These are phyloP conservation scores for Stachybotrys chartarum DNA, from an alignment of 2,329 filamentous ascomycete genomes.

Conservation along the genomic window DNA sequence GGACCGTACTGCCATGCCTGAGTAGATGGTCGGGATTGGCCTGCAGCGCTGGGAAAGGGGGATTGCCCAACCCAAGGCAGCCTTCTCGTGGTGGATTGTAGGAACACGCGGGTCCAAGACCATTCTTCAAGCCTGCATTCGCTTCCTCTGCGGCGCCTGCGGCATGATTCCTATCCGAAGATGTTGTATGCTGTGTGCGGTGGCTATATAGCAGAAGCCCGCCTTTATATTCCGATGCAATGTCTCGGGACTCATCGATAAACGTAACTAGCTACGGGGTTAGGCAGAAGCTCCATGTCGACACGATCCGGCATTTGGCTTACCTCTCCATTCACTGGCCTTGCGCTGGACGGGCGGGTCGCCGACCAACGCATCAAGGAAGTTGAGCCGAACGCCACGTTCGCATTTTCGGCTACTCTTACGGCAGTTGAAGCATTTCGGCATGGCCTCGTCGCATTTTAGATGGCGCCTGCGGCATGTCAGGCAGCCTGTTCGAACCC, in stretches of 20 bases:
- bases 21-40: background rate
- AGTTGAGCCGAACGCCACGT: constrained; percentile 80
- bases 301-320: background rate
- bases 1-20: background rate
- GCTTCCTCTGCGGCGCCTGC: background rate
- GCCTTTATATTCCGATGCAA: constrained; percentile 84
- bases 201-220: constrained; percentile 66
- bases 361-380: constrained; percentile 73
- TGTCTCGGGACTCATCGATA: constrained; percentile 79
- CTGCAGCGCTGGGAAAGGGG: background rate
- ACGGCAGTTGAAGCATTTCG: constrained; percentile 67
- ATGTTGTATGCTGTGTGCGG: constrained; percentile 2
- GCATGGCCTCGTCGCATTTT: constrained; percentile 75
- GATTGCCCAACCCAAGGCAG: background rate
- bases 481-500: constrained; percentile 83
- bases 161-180: background rate
- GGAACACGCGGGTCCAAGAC: background rate
- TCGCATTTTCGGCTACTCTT: constrained; percentile 85
- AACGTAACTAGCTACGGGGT: constrained; percentile 53
- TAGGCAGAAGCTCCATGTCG: background rate
- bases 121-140: background rate
- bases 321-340: constrained; percentile 16
- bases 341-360: constrained; percentile 46
- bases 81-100: background rate
- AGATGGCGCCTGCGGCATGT: constrained; percentile 86